Percentiles rank a stretch among this genome's conserved stretches.
phyloP scores from a whole-genome alignment of 2,329 filamentous ascomycete species.

The Curvularia spicifera region DNA sequence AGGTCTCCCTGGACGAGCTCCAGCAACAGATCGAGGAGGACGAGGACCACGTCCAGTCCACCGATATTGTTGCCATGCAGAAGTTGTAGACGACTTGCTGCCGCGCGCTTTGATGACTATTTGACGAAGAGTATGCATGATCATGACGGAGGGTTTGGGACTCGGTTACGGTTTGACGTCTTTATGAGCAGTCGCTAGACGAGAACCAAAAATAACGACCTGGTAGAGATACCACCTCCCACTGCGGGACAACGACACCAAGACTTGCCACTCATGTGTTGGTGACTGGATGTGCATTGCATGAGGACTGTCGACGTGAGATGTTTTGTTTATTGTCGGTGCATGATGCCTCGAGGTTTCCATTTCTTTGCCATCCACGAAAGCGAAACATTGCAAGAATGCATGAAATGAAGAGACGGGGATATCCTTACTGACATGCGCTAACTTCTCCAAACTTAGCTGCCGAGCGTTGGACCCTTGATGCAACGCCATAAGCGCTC shows the following conservation, averaged over 20 bases:
- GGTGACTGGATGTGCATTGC: constrained; percentile 5
- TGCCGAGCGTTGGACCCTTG: constrained; percentile 1
- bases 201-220: constrained; percentile 34
- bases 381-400: neutral
- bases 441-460: neutral
- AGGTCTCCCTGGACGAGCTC: constrained; percentile 85
- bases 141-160: constrained; percentile 34
- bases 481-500: neutral
- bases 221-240: constrained; percentile 32
- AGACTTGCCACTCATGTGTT: constrained; percentile 11
- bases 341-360: neutral
- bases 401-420: neutral
- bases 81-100: constrained; percentile 46
- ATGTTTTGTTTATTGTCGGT: neutral
- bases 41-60: constrained; percentile 96
- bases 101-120: constrained; percentile 15
- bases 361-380: neutral
- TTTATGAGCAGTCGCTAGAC: constrained; percentile 43
- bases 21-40: constrained; percentile 83
- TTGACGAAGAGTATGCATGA: constrained; percentile 25
- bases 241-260: constrained; percentile 22
- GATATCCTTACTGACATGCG: neutral
- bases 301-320: neutral
- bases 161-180: constrained; percentile 38
- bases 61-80: constrained; percentile 74